Base-by-base conservation (phyloP, 2,329 filamentous ascomycete species). In the Fusarium sp. region DNA sequence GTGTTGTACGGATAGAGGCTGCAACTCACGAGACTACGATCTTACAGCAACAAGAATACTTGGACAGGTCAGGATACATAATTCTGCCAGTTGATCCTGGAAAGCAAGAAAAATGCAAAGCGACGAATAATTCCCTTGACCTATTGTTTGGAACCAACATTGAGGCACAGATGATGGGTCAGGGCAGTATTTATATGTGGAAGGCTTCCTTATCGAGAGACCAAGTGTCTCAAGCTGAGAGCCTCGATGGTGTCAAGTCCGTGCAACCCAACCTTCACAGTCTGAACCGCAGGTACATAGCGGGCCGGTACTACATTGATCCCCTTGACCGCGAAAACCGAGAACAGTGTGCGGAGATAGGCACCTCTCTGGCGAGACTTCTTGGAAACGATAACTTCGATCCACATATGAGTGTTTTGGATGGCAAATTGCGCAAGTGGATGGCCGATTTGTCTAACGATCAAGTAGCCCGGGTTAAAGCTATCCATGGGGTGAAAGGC, bases 401-500 rank as follows among this genome's bases (percentile, higher is more conserved):
- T n/a, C n/a, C n/a, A n/a, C n/a, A n/a, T n/a, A n/a, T n/a, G n/a
- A n/a, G n/a, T n/a, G n/a, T n/a, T n/a, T n/a, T n/a, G n/a, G n/a
- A n/a, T 28, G 26, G 26, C 6, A 30, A 28, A 15, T 15, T 30
- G 5, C 13, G 3, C 0, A 26, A 45, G 1, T 45, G 44, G 44
- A 45, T 0, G 0, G 24, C 17, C 0, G 44, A 26, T 0, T 45
- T 45, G 8, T 45, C 44, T 2, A 45, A 45, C 12, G 17, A 20
- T 4, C 44, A 26, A 26, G 24, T 45, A 26, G 11, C 44, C 0
- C 24, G 4, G 3, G 44, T 45, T 9, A 8, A 45, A 1, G 17
- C 44, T 45, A 3, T 26, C 44, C 3, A 20, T 6, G 24, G 44
- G 0, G 44, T 26, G 15, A 45, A 45, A 7, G 17, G 24, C 7